Conservation (phyloP, 371 early-diverging fungal species). For the Batkoa obscura region DNA sequence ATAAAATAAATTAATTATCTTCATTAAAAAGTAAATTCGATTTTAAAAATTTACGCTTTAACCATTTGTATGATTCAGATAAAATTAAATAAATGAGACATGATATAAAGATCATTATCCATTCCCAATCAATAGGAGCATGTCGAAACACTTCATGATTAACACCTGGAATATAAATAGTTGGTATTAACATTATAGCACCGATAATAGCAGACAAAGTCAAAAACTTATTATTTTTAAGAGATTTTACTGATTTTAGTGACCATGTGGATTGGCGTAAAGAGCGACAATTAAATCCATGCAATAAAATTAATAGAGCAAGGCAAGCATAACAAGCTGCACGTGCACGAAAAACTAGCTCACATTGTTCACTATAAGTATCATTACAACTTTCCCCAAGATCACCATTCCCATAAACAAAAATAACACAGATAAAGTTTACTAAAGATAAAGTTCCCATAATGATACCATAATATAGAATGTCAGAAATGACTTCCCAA, state of each 20-base stretch:
- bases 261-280: conserved; percentile 38
- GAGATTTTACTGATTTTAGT: conserved; percentile 14
- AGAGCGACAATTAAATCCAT: conserved; percentile 53
- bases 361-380: conserved; percentile 28
- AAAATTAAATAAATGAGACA: conserved; percentile 30
- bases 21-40: conserved; percentile 1
- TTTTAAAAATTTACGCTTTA: conserved; percentile 9
- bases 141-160: conserved; percentile 50
- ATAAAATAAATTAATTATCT: neutral
- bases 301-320: conserved; percentile 40
- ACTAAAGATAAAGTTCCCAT: conserved; percentile 40
- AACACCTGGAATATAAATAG: conserved; percentile 46
- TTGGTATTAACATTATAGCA: conserved; percentile 25
- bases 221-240: conserved; percentile 34
- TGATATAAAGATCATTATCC: conserved; percentile 43
- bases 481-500: conserved; percentile 40
- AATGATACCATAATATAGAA: conserved; percentile 50
- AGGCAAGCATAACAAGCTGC: conserved; percentile 45
- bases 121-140: conserved; percentile 44
- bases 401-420: conserved; percentile 34
- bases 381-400: conserved; percentile 40
- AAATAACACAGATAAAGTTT: conserved; percentile 44
- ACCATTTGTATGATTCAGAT: conserved; percentile 30
- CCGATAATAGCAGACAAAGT: conserved; percentile 28
- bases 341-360: conserved; percentile 49